Evolutionary conservation across 139 green algal genomes (phyloP).

Genomic region (Micromonas pusilla): DNA sequence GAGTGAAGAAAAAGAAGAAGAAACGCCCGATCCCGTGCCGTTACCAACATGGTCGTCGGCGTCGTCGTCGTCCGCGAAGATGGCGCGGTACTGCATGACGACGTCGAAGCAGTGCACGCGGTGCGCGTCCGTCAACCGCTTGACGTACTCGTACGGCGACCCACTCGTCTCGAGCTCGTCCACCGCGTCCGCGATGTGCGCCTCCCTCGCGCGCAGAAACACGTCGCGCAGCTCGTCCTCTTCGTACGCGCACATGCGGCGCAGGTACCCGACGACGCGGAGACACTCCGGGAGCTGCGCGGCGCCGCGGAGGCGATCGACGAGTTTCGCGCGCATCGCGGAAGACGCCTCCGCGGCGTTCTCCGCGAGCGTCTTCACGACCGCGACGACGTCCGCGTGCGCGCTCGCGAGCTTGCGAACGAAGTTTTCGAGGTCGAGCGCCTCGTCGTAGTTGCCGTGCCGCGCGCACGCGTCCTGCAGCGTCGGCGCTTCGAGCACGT

Average conservation of each 20-base stretch:
- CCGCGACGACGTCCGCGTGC: conserved; percentile 53
- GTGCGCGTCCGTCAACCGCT: conserved; percentile 88
- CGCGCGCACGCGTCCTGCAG: conserved; percentile 93
- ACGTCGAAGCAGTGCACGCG: conserved; percentile 96
- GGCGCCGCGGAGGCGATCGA: background rate
- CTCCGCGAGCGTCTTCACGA: conserved; percentile 60
- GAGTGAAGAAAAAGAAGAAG: too few species aligned
- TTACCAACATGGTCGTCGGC: conserved; percentile 29
- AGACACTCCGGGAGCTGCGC: conserved; percentile 81
- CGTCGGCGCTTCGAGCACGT: conserved; percentile 89
- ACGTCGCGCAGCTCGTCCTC: conserved; percentile 53
- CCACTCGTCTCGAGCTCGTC: conserved; percentile 64
- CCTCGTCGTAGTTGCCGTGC: conserved; percentile 92
- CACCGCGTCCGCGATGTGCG: conserved; percentile 48
- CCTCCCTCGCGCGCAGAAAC: conserved; percentile 73
- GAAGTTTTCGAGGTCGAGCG: conserved; percentile 81
- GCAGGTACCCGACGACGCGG: conserved; percentile 84
- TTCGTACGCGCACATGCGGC: conserved; percentile 70
- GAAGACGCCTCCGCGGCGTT: conserved; percentile 53
- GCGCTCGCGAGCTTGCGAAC: conserved; percentile 55
- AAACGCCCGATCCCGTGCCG: background rate
- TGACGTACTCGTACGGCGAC: conserved; percentile 62
- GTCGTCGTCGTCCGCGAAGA: conserved; percentile 79
- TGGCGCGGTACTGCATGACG: conserved; percentile 92
- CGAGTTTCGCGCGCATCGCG: conserved; percentile 61